A percentile compares a stretch with the other conserved stretches of the same genome.
phyloP scores from a whole-genome alignment of 2,329 filamentous ascomycete species.

The Alternaria sp. region DNA sequence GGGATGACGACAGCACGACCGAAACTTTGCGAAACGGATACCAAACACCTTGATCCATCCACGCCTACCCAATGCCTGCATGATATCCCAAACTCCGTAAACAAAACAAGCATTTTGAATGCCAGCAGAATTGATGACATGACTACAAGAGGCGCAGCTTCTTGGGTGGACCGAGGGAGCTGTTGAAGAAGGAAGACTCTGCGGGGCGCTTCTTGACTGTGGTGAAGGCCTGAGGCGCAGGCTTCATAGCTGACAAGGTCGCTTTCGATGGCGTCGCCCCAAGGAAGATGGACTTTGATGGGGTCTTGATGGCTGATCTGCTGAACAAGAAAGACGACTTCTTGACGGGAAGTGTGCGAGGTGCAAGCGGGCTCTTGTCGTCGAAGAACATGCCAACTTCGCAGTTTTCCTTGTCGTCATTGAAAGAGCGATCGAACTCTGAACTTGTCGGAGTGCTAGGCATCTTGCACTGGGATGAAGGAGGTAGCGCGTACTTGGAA shows the following conservation, averaged over 20 bases:
- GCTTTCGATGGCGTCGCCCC: conserved; percentile 31
- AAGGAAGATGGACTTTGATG: conserved; percentile 56
- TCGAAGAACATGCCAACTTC: conserved; percentile 48
- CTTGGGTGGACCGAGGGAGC: conserved; percentile 33
- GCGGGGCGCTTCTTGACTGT: conserved; percentile 30
- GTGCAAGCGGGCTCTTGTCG: conserved; percentile 51
- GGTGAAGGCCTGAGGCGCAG: conserved; percentile 16
- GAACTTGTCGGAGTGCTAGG: conserved; percentile 36
- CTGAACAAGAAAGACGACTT: conserved; percentile 32
- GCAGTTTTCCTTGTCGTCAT: conserved; percentile 43
- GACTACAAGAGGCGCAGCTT: conserved; percentile 32
- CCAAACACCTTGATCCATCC: background rate
- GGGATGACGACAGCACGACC: background rate
- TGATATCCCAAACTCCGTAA: conserved; percentile 5
- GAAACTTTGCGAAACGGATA: background rate
- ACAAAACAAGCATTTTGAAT: background rate
- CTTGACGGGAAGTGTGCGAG: conserved; percentile 43
- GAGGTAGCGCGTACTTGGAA: conserved; percentile 30
- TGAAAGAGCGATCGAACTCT: conserved; percentile 37
- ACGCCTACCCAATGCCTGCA: background rate
- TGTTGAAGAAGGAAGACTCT: conserved; percentile 22
- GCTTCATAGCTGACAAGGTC: conserved; percentile 23
- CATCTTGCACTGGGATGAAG: conserved; percentile 30
- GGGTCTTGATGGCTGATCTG: conserved; percentile 58
- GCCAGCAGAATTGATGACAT: background rate